A percentile compares a stretch with the other conserved stretches of the same genome.
Conservation (phyloP, 352 stramenopile species). For the Blastocystis sp. region DNA sequence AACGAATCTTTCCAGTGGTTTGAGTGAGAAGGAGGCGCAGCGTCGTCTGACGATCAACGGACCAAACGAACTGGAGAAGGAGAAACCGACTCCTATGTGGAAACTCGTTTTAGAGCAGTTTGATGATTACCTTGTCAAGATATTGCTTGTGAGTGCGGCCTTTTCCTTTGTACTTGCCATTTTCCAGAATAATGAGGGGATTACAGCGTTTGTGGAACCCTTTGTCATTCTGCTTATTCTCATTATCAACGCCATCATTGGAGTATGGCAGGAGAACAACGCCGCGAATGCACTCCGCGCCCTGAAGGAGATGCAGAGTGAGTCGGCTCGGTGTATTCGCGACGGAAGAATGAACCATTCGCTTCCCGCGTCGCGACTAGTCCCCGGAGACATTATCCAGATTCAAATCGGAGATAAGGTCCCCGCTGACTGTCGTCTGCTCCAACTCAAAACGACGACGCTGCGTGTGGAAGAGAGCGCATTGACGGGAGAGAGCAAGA, state of each 20-base stretch:
- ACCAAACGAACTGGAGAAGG: slow-evolving; percentile 77
- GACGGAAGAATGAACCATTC: slow-evolving; percentile 57
- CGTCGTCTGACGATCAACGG: slow-evolving; percentile 61
- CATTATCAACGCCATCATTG: slow-evolving; percentile 85
- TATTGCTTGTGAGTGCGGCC: slow-evolving; percentile 84
- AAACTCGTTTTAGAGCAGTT: slow-evolving; percentile 93
- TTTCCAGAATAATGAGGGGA: slow-evolving; percentile 71
- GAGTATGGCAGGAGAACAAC: slow-evolving; percentile 86
- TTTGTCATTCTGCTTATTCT: slow-evolving; percentile 90
- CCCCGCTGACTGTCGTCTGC: slow-evolving; percentile 81
- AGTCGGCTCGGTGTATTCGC: slow-evolving; percentile 66
- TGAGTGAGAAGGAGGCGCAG: not conserved
- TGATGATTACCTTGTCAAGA: slow-evolving; percentile 89
- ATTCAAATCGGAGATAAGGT: slow-evolving; percentile 92
- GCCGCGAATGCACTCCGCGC: slow-evolving; percentile 81
- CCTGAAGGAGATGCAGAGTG: slow-evolving; percentile 84
- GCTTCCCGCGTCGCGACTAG: slow-evolving; percentile 75
- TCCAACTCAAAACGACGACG: slow-evolving; percentile 82
- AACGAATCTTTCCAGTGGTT: not conserved
- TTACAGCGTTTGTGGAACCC: slow-evolving; percentile 85
- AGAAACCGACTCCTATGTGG: slow-evolving; percentile 74
- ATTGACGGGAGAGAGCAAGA: slow-evolving; percentile 84
- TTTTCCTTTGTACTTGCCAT: slow-evolving; percentile 82
- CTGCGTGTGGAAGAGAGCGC: too few species aligned
- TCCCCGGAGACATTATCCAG: slow-evolving; percentile 88